phyloP scores from a whole-genome alignment of 1,284 basidiomycete genomes.

The Golubevia pallescens region DNA sequence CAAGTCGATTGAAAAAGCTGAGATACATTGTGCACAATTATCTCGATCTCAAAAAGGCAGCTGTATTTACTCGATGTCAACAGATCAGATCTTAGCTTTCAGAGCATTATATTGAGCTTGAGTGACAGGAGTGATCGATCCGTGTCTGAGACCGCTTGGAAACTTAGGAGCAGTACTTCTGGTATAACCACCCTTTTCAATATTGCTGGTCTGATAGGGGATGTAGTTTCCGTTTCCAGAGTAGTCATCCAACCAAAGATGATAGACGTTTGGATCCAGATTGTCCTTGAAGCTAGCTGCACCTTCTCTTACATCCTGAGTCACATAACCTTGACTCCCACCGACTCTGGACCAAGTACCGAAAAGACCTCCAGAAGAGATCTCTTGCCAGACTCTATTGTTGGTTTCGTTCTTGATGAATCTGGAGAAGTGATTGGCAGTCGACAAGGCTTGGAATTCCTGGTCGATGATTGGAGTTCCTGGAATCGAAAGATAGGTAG shows the following conservation, averaged over 20 bases:
- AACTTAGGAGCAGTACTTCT: background rate
- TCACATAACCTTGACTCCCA: constrained; percentile 7
- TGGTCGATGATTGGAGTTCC: constrained; percentile 8
- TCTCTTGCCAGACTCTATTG: constrained; percentile 4
- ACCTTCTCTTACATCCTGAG: constrained; percentile 7
- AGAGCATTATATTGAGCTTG: too few species aligned
- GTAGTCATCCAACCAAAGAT: constrained; percentile 18
- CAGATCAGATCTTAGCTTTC: too few species aligned
- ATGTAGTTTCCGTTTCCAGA: constrained; percentile 8
- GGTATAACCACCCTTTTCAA: constrained; percentile 2
- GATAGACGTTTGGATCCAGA: background rate
- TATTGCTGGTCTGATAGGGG: constrained; percentile 7
- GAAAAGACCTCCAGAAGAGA: constrained; percentile 3
- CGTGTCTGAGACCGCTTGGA: too few species aligned
- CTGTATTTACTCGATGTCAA: too few species aligned
- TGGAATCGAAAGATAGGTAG: background rate
- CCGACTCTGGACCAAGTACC: background rate
- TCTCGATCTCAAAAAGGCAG: too few species aligned
- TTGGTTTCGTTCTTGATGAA: constrained; percentile 10
- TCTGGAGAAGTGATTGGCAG: background rate
- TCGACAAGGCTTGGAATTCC: constrained; percentile 8
- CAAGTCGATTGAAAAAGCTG: too few species aligned
- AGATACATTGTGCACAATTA: too few species aligned
- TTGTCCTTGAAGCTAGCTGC: constrained; percentile 14
- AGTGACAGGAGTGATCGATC: too few species aligned